Conservation (phyloP, 169 alveolate species). For the Theileria annulata region DNA sequence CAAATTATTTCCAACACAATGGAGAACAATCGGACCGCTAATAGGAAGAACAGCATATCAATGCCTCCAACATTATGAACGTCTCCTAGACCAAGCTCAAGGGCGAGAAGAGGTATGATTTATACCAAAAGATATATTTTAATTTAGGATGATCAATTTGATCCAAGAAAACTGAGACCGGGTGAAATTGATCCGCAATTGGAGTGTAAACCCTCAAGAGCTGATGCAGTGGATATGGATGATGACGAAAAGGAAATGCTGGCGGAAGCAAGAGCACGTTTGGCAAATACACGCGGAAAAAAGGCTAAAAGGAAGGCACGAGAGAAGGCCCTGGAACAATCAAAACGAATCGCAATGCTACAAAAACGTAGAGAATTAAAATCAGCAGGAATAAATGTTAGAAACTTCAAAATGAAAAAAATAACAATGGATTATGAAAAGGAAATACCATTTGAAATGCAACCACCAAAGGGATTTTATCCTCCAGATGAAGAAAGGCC, state of each 20-base stretch:
- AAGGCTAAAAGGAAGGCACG: slow-evolving; percentile 99
- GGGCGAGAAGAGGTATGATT: slow-evolving; percentile 85
- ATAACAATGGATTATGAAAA: slow-evolving; percentile 92
- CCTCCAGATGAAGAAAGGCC: slow-evolving; percentile 84
- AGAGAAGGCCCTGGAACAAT: slow-evolving; percentile 96
- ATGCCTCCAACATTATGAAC: slow-evolving; percentile 98
- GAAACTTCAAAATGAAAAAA: slow-evolving; percentile 80
- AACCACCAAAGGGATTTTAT: slow-evolving; percentile 93
- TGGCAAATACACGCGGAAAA: slow-evolving; percentile 99
- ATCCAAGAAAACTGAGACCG: slow-evolving; percentile 95
- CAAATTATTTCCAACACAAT: slow-evolving; percentile 98
- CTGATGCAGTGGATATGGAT: slow-evolving; percentile 97
- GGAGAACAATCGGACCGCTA: slow-evolving; percentile 99
- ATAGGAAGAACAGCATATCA: slow-evolving; percentile 99
- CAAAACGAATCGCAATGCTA: slow-evolving; percentile 93
- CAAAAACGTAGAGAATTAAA: slow-evolving; percentile 97
- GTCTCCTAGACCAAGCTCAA: slow-evolving; percentile 96
- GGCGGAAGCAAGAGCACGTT: slow-evolving; percentile 98
- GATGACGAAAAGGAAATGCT: slow-evolving; percentile 99
- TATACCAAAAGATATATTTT: not conserved
- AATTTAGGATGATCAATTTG: slow-evolving; percentile 77
- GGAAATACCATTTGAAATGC: slow-evolving; percentile 94
- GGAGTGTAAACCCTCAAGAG: slow-evolving; percentile 98
- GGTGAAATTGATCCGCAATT: slow-evolving; percentile 99
- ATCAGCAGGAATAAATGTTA: slow-evolving; percentile 95